These are phyloP conservation scores for Fraxinus americana DNA, from an alignment of 257 asterid genomes.

Conservation along the genomic window DNA sequence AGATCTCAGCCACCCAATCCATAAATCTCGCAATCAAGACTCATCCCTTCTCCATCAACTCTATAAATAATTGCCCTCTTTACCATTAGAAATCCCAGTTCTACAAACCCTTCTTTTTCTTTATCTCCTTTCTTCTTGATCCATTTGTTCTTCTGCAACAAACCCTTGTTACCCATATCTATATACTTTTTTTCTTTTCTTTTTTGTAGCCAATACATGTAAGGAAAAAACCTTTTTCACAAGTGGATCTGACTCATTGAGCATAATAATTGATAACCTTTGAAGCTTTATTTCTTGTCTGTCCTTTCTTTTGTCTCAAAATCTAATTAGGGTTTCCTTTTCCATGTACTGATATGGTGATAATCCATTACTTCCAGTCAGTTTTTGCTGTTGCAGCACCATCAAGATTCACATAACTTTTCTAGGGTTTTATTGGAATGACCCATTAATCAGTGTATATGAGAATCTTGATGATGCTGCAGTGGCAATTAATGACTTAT, in stretches of 20 bases:
- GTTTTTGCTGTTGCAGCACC: conserved; percentile 64
- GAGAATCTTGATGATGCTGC: conserved; percentile 93
- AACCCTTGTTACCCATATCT: neutral
- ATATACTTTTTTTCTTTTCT: neutral
- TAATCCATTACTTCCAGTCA: conserved; percentile 31
- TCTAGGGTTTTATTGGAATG: conserved; percentile 28
- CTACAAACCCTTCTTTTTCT: neutral
- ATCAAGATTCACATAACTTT: conserved; percentile 66
- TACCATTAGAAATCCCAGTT: conserved; percentile 20
- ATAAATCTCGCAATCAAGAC: conserved; percentile 34
- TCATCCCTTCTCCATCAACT: conserved; percentile 26
- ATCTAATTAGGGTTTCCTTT: conserved; percentile 37
- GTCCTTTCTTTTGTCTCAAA: conserved; percentile 2
- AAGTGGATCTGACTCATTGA: conserved; percentile 28
- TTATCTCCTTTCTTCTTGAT: neutral
- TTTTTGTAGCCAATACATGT: neutral
- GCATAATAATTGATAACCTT: conserved; percentile 19
- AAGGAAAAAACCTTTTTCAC: neutral
- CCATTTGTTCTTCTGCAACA: conserved; percentile 4
- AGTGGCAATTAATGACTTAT: conserved; percentile 60
- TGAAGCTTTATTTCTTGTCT: conserved; percentile 17
- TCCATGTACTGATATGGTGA: neutral
- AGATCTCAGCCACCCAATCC: conserved; percentile 30
- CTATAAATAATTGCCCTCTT: conserved; percentile 41
- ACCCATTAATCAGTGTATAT: conserved; percentile 22